These are phyloP conservation scores for Botrytis fragariae DNA, from an alignment of 2,329 filamentous ascomycete genomes.

Conservation along the genomic window DNA sequence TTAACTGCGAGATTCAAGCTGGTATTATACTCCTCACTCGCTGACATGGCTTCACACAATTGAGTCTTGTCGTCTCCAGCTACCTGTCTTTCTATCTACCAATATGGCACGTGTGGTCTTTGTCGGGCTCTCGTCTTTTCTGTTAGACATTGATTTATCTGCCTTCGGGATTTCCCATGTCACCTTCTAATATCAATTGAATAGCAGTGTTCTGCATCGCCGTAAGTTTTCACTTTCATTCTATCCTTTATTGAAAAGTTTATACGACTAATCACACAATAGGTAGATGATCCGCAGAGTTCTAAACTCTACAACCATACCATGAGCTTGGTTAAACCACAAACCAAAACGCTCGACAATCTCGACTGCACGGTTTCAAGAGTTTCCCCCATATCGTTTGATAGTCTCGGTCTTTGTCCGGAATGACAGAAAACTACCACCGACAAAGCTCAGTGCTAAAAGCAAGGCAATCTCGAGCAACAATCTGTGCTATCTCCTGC, in stretches of 20 bases:
- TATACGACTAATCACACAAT: background rate
- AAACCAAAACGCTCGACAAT: background rate
- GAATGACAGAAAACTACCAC: constrained; percentile 7
- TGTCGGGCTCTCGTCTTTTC: background rate
- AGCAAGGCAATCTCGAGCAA: background rate
- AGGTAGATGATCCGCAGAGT: background rate
- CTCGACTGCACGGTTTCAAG: background rate
- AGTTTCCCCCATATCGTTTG: background rate
- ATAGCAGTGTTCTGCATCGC: background rate
- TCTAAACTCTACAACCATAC: background rate
- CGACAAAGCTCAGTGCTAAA: background rate
- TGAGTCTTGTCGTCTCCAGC: background rate
- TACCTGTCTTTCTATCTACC: background rate
- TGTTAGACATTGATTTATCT: too few relatives aligned
- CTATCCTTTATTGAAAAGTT: too few relatives aligned
- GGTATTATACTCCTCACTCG: background rate
- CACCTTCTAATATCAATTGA: background rate
- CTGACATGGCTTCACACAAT: background rate
- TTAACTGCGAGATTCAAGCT: background rate
- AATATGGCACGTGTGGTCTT: background rate
- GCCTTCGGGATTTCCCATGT: background rate
- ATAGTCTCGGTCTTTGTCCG: background rate
- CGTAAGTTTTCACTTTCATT: background rate
- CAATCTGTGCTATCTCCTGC: background rate
- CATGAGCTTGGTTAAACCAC: background rate